A percentile compares a stretch with the other conserved stretches of the same genome.
phyloP scores from a whole-genome alignment of 1,284 basidiomycete genomes.

The Hemileia vastatrix region DNA sequence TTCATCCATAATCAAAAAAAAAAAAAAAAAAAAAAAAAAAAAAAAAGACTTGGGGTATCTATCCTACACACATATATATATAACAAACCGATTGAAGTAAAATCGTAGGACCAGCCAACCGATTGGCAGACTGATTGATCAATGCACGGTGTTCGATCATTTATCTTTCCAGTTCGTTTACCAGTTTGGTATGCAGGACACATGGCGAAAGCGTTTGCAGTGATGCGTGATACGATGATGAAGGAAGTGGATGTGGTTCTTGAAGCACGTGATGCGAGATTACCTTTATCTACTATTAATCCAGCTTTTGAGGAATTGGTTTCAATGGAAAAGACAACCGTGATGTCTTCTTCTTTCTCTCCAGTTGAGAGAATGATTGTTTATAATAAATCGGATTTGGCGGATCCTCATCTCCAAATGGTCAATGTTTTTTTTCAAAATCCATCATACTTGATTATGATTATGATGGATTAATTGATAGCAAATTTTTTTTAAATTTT shows the following conservation, averaged over 20 bases:
- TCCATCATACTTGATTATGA: too few species aligned
- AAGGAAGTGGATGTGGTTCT: slow-evolving; percentile 81
- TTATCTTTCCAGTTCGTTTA: slow-evolving; percentile 49
- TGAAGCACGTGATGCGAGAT: slow-evolving; percentile 81
- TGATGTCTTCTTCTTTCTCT: background rate
- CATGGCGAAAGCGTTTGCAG: slow-evolving; percentile 63
- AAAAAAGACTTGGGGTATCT: too few species aligned
- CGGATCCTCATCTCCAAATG: slow-evolving; percentile 71
- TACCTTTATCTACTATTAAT: slow-evolving; percentile 91
- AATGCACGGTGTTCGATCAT: too few species aligned
- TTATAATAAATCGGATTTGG: slow-evolving; percentile 85
- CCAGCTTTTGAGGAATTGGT: slow-evolving; percentile 63
- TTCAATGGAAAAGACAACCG: background rate
- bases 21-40: too few species aligned
- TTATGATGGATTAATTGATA: background rate
- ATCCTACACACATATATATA: too few species aligned
- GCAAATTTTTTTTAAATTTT: background rate
- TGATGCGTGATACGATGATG: slow-evolving; percentile 61
- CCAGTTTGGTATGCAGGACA: slow-evolving; percentile 96
- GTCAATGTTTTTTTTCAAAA: too few species aligned
- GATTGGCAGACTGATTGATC: too few species aligned
- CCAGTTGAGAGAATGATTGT: slow-evolving; percentile 60
- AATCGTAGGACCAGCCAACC: too few species aligned
- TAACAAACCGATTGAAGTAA: too few species aligned
- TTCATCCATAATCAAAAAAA: too few species aligned